Percentiles rank a stretch among this genome's conserved stretches.
phyloP scores from a whole-genome alignment of 805 yeast genomes.

The Wickerhamiella australiensis region DNA sequence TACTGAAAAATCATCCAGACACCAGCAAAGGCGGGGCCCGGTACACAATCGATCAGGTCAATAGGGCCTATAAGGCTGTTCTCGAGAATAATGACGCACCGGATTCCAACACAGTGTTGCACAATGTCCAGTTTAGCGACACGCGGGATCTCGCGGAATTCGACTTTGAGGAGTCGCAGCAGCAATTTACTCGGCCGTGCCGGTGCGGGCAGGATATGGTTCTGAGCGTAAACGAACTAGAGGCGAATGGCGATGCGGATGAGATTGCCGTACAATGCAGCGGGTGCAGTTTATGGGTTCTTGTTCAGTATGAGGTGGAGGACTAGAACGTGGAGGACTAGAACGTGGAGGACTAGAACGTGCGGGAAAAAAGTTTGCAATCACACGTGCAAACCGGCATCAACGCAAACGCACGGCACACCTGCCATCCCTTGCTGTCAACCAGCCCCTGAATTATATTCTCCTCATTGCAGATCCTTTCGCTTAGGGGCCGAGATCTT shows the following conservation, averaged over 20 bases:
- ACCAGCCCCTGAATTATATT: too few relatives aligned
- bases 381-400: too few relatives aligned
- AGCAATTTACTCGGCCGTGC: conserved; percentile 27
- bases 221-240: conserved; percentile 52
- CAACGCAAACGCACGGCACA: too few relatives aligned
- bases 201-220: conserved; percentile 38
- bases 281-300: conserved; percentile 78
- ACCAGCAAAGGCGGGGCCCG: conserved; percentile 24
- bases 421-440: too few relatives aligned
- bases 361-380: too few relatives aligned
- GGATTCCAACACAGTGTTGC: conserved; percentile 26
- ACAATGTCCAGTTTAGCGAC: conserved; percentile 58
- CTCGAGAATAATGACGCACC: conserved; percentile 42
- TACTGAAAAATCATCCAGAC: conserved; percentile 71
- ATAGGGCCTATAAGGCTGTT: conserved; percentile 47
- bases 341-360: too few relatives aligned
- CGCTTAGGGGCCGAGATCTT: not conserved
- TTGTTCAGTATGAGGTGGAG: conserved; percentile 42
- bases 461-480: not conserved
- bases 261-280: conserved; percentile 68
- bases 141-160: conserved; percentile 42
- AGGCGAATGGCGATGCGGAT: conserved; percentile 41
- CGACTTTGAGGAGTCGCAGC: conserved; percentile 28
- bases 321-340: too few relatives aligned
- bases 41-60: conserved; percentile 35